Percentiles rank a stretch among this genome's conserved stretches.
Conservation (phyloP, 164 flowering plant genomes). For the Santalum album region DNA sequence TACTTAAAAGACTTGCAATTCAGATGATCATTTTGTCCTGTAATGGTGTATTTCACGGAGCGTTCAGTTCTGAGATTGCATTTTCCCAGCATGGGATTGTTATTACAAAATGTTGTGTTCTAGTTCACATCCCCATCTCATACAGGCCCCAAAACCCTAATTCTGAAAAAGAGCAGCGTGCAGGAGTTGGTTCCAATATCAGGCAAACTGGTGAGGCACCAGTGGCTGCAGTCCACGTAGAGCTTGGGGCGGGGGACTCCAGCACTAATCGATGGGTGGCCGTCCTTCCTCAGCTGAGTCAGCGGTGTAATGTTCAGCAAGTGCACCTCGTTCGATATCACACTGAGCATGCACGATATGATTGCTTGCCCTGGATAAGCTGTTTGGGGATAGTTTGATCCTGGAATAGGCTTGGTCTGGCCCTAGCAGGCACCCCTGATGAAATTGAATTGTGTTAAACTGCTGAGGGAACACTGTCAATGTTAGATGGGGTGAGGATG, state of each 20-base stretch:
- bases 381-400: constrained; percentile 16
- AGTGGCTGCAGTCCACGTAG: constrained; percentile 25
- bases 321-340: constrained; percentile 11
- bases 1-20: no score
- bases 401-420: constrained; percentile 13
- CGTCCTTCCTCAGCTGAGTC: constrained; percentile 22
- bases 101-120: no score
- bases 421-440: constrained; percentile 9
- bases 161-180: constrained; percentile 1
- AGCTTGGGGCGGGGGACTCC: neutral
- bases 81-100: no score
- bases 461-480: constrained; percentile 28
- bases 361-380: constrained; percentile 7
- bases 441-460: no score
- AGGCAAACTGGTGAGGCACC: constrained; percentile 28
- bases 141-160: no score
- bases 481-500: no score
- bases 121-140: no score
- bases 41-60: no score
- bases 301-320: constrained; percentile 20
- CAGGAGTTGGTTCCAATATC: constrained; percentile 24
- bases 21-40: no score
- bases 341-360: constrained; percentile 14
- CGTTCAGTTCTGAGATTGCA: no score
- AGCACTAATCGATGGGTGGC: constrained; percentile 21